Evolutionary conservation across 345 rosid species (phyloP).

Genomic region (Turritis glabra): DNA sequence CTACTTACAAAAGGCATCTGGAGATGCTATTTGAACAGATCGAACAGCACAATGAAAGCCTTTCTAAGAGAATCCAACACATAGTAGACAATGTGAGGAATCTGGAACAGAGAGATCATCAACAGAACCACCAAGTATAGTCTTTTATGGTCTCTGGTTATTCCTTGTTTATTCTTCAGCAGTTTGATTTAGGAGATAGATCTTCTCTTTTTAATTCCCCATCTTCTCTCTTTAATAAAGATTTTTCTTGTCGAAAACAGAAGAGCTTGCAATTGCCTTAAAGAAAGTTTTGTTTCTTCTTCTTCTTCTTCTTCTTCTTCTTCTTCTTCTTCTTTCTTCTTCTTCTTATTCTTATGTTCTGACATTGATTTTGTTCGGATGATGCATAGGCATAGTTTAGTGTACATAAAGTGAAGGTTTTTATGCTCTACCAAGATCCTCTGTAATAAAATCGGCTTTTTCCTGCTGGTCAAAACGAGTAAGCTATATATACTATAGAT

Average conservation of each 20-base stretch:
- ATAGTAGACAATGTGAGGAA: constrained; percentile 75
- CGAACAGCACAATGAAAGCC: constrained; percentile 78
- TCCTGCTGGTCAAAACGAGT: not conserved
- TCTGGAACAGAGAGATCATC: constrained; percentile 64
- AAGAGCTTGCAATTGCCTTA: constrained; percentile 21
- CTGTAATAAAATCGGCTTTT: not conserved
- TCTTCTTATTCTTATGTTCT: constrained; percentile 6
- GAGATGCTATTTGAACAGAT: constrained; percentile 90
- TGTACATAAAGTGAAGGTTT: constrained; percentile 9
- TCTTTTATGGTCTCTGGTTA: constrained; percentile 23
- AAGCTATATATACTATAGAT: not conserved
- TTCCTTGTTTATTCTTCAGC: constrained; percentile 20
- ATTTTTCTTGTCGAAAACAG: constrained; percentile 5
- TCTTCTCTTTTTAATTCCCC: constrained; percentile 8
- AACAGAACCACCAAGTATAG: constrained; percentile 50
- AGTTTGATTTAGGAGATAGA: constrained; percentile 33
- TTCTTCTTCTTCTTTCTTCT: not conserved
- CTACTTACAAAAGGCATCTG: constrained; percentile 88
- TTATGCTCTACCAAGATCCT: not conserved
- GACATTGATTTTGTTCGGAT: constrained; percentile 2
- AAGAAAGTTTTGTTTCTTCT: constrained; percentile 15
- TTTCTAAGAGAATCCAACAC: constrained; percentile 83
- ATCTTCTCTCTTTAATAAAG: constrained; percentile 14
- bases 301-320: not conserved
- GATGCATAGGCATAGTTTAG: constrained; percentile 12